Evolutionary conservation across 2,329 filamentous ascomycete genomes (phyloP).

Genomic region (Cladophialophora chaetospira): DNA sequence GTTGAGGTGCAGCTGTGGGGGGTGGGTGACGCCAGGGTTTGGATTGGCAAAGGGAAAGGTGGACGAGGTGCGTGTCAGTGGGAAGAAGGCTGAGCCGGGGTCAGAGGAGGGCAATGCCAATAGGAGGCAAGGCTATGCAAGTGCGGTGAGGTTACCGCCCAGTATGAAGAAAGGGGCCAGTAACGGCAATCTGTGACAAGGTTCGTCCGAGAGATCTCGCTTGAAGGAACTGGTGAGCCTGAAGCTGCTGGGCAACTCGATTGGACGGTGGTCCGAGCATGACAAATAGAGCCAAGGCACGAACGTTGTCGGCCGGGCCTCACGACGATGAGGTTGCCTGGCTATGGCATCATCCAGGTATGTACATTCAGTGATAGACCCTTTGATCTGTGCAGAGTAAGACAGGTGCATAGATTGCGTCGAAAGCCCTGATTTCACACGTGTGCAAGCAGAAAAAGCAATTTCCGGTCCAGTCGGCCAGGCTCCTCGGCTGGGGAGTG

Average conservation of each 20-base stretch:
- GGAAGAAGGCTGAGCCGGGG: background rate
- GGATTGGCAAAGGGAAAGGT: slow-evolving; percentile 79
- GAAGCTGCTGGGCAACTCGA: no score
- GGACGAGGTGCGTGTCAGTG: slow-evolving; percentile 61
- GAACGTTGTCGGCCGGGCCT: no score
- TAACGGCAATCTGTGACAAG: slow-evolving; percentile 23
- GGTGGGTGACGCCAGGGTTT: slow-evolving; percentile 90
- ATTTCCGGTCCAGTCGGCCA: background rate
- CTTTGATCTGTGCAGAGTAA: no score
- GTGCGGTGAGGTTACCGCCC: slow-evolving; percentile 29
- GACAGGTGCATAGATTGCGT: no score
- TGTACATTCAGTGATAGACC: background rate
- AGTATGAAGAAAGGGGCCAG: slow-evolving; percentile 27
- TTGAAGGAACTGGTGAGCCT: background rate
- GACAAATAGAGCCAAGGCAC: no score
- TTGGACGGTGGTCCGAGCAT: no score
- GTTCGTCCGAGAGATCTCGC: background rate
- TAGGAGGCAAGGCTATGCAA: slow-evolving; percentile 1
- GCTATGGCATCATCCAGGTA: background rate
- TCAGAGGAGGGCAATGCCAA: slow-evolving; percentile 2
- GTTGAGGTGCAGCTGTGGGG: slow-evolving; percentile 84
- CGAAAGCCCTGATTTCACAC: no score
- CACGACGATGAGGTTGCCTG: background rate
- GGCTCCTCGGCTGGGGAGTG: no score
- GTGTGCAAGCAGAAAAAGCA: background rate